Conservation (phyloP, 176 grass and related monocot species). For the Raddia guianensis region DNA sequence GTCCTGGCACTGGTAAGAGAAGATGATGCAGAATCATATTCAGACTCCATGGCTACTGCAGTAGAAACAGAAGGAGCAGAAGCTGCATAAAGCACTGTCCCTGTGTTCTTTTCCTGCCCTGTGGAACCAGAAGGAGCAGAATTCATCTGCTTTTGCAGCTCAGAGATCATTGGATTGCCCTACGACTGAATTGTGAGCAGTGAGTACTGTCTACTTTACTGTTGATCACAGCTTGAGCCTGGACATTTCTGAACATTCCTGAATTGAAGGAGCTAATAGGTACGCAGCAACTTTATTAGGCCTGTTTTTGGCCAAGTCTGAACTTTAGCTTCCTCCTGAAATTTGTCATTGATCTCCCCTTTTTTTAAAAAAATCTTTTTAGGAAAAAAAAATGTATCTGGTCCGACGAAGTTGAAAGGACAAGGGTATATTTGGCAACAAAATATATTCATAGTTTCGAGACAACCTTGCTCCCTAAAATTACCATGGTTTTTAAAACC, state of each 20-base stretch:
- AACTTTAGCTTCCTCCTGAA: not conserved
- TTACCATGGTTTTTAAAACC: no score
- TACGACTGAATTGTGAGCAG: not conserved
- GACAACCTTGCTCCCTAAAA: no score
- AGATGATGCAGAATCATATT: not conserved
- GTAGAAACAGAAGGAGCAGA: slow-evolving; percentile 33
- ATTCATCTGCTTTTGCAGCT: slow-evolving; percentile 15
- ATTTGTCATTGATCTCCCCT: not conserved
- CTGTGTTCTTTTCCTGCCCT: not conserved
- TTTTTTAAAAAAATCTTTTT: not conserved
- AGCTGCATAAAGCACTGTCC: not conserved
- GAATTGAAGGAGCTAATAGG: not conserved
- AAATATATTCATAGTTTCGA: no score
- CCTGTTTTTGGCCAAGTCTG: not conserved
- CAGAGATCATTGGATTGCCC: not conserved
- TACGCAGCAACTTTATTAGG: not conserved
- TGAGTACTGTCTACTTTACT: not conserved
- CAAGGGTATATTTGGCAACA: not conserved
- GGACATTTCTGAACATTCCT: slow-evolving; percentile 9
- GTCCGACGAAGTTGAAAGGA: not conserved
- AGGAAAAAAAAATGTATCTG: slow-evolving; percentile 8
- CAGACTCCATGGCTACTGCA: not conserved
- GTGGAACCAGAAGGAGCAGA: not conserved
- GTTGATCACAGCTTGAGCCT: not conserved
- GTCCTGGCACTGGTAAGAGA: not conserved